These are phyloP conservation scores for Naganishia cerealis DNA, from an alignment of 1,284 basidiomycete species.

Conservation along the genomic window DNA sequence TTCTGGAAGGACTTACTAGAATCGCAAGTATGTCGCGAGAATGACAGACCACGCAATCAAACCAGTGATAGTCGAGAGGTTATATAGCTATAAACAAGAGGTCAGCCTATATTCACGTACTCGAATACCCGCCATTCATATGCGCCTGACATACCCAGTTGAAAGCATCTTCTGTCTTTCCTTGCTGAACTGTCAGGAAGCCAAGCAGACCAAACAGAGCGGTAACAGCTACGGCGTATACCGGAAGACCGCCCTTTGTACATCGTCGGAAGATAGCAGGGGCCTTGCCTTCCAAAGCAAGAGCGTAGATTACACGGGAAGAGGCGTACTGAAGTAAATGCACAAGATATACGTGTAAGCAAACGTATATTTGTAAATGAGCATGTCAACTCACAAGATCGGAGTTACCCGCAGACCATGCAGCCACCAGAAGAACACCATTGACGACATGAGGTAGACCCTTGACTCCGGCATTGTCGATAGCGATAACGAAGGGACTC, in stretches of 20 bases:
- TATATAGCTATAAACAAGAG: conserved; percentile 51
- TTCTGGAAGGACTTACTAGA: conserved; percentile 54
- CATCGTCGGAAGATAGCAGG: conserved; percentile 60
- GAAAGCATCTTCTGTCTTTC: conserved; percentile 51
- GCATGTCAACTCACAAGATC: conserved; percentile 54
- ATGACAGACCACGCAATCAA: conserved; percentile 70
- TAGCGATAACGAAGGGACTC: conserved; percentile 76
- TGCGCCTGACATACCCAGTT: conserved; percentile 56
- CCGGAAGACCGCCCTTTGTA: conserved; percentile 71
- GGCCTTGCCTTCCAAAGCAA: conserved; percentile 73
- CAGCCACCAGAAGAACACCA: conserved; percentile 77
- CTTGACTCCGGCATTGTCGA: conserved; percentile 71
- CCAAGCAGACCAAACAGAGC: conserved; percentile 59
- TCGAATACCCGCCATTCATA: background rate
- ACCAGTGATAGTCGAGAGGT: conserved; percentile 68
- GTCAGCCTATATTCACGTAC: background rate
- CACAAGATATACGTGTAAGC: conserved; percentile 54
- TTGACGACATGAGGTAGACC: conserved; percentile 72
- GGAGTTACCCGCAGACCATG: conserved; percentile 81
- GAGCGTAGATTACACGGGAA: conserved; percentile 78
- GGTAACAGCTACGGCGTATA: conserved; percentile 62
- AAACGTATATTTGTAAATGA: background rate
- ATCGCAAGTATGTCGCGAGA: conserved; percentile 70
- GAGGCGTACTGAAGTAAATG: conserved; percentile 67
- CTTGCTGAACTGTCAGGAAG: conserved; percentile 55